These are phyloP conservation scores for Malus hybrid DNA, from an alignment of 331 rosid genomes.

Conservation along the genomic window DNA sequence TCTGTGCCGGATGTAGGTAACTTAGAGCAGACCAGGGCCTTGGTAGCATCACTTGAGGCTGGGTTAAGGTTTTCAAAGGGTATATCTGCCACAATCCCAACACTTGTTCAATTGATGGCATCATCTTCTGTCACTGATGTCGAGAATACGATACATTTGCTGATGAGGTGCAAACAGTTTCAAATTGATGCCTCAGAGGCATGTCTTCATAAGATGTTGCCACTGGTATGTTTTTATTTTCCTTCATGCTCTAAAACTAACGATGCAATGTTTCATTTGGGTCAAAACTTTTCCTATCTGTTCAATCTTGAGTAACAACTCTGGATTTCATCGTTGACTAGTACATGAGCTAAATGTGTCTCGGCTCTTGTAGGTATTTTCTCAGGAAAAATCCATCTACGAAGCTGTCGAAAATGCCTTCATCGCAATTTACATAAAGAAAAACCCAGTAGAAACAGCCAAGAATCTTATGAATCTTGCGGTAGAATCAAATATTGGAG, in stretches of 20 bases:
- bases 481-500: conserved; percentile 81
- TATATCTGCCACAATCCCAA: conserved; percentile 66
- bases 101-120: conserved; percentile 92
- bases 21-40: conserved; percentile 92
- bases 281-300: background rate
- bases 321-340: background rate
- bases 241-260: conserved; percentile 1
- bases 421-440: conserved; percentile 67
- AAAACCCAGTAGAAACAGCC: conserved; percentile 75
- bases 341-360: conserved; percentile 12
- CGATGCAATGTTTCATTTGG: conserved; percentile 6
- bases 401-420: conserved; percentile 98
- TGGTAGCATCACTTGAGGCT: conserved; percentile 96
- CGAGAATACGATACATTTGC: conserved; percentile 81
- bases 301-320: conserved; percentile 6
- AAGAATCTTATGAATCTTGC: conserved; percentile 72
- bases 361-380: conserved; percentile 57
- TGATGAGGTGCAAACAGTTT: conserved; percentile 96
- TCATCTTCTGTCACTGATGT: conserved; percentile 90
- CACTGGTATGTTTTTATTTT: conserved; percentile 52
- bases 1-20: conserved; percentile 81
- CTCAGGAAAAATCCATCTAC: conserved; percentile 89
- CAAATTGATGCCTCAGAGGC: conserved; percentile 93
- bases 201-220: conserved; percentile 92
- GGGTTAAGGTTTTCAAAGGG: conserved; percentile 84